Evolutionary conservation across 2,329 filamentous ascomycete genomes (phyloP), one percentile per base, ranked within the genome.

Genomic region (Didymosphaeria variabile): DNA sequence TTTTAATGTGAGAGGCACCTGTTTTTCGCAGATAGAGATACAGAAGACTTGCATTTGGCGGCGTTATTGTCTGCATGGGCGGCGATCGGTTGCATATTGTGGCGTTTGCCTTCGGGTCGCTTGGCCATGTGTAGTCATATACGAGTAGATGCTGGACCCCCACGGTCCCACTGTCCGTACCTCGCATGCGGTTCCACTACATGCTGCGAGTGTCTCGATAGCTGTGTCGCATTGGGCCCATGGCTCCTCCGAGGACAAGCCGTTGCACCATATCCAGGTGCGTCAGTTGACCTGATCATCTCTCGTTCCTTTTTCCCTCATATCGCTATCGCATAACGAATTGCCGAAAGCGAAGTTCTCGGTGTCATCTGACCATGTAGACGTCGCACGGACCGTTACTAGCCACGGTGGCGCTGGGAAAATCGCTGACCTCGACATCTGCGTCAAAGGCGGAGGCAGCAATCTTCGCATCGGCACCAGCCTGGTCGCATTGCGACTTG

Each of bases 331-430:
- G 52, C 40, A 32, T 46, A 34, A 55, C 34, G 42, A 36, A 55
- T 26, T 55, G 53, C 53, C 53, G 42, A 46, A 55, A 55, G 42
- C 31, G 53, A 42, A 46, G 29, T 23, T 29, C 45, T 47, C n/a
- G 57, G 60, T 51, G 68, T 71, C 68, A 71, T 65, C 62, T 71
- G 70, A 69, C 66, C 67, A 31, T 47, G 53, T 34, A 46, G n/a
- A 46, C 29, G 53, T 45, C 31, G 58, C 58, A 60, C 58, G 38
- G 53, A 44, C 58, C 23, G 17, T 44, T 62, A 69, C 62, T 64
- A 68, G 62, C 58, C 66, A 63, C 57, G 52, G 57, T 55, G 62
- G 64, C 57, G 57, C 32, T 47, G 32, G 32, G 34, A 59, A 56
- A 59, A 64, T 62, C 58, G 55, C 65, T 64, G 66, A 65, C 66